Base-by-base conservation (phyloP, 305 asterid species). In the Fraxinus velutina region DNA sequence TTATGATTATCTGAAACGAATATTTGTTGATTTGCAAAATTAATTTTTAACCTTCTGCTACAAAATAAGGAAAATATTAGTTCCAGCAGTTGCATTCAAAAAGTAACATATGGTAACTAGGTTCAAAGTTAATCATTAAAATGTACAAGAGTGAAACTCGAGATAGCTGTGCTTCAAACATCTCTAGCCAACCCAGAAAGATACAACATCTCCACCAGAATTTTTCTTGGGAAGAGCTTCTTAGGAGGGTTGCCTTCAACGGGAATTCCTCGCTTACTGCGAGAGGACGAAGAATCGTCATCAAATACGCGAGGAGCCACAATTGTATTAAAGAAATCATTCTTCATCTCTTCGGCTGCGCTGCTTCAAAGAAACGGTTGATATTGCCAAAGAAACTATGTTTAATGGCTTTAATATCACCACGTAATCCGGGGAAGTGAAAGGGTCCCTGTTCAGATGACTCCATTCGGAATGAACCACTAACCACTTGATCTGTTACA, bases 321-420 rank as follows among this genome's bases (percentile, higher is more conserved):
- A 86, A 92, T 86, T 7, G 90, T 85, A 60, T 29, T 29, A 29
- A 29, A 29, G 32, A 29, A 29, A 36, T 91, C 94, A 24, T 87
- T 89, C 74, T 77, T 90, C 85, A 92, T 83, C 78, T 90, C 96
- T 87, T 91, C 95, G 44, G 32, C 32, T 29, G 95, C 97, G 32
- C 32, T 29, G 95, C 97, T 84, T 87, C 92, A 55, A 92, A 84
- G 70, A 92, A 88, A 9, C 80, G 84, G 85, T 74, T 82, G 24
- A 96, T 32, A 30, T 90, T 83, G 50, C 92, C 89, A 70, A 88
- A 79, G 44, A 96, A 76, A 75, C 30, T 83, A 75, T 93, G 93
- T 64, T 93, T 97, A 33, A 94, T 92, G 60, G 91, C 88, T 78
- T 91, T 97, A 78, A 94, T 82, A 57, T 94, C 99, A 78, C 85